These are phyloP conservation scores for Trichosporon inkin DNA, from an alignment of 1,284 basidiomycete genomes.

Conservation along the genomic window DNA sequence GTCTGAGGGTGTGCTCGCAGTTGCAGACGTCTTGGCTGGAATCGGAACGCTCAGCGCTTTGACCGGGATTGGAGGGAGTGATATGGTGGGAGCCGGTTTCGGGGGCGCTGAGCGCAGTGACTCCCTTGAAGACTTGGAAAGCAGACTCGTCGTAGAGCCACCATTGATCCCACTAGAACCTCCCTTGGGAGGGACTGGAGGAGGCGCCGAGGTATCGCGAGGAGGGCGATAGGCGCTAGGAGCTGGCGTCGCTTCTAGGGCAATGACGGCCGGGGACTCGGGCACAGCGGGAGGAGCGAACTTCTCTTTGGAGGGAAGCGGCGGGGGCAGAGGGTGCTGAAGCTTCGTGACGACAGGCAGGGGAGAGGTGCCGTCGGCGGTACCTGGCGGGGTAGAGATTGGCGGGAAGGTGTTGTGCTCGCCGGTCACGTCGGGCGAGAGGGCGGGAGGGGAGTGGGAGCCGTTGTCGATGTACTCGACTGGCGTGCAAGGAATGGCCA, in stretches of 20 bases:
- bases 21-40: no score
- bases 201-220: neutral
- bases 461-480: neutral
- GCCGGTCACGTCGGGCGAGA: neutral
- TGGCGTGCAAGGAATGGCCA: neutral
- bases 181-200: neutral
- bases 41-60: no score
- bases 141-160: neutral
- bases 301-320: neutral
- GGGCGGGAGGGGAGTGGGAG: neutral
- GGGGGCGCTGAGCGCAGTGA: neutral
- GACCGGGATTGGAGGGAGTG: neutral
- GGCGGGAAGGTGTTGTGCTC: neutral
- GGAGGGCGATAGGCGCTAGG: conserved; percentile 1
- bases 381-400: neutral
- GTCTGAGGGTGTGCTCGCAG: no score
- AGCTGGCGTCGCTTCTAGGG: neutral
- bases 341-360: neutral
- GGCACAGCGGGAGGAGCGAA: neutral
- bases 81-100: neutral
- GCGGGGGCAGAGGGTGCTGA: neutral
- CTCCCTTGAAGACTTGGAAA: neutral
- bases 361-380: neutral
- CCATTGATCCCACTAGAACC: neutral
- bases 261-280: neutral